Evolutionary conservation across 164 flowering plant species (phyloP), one percentile per base, ranked within the genome.

Genomic region (Nymphaea thermarum): DNA sequence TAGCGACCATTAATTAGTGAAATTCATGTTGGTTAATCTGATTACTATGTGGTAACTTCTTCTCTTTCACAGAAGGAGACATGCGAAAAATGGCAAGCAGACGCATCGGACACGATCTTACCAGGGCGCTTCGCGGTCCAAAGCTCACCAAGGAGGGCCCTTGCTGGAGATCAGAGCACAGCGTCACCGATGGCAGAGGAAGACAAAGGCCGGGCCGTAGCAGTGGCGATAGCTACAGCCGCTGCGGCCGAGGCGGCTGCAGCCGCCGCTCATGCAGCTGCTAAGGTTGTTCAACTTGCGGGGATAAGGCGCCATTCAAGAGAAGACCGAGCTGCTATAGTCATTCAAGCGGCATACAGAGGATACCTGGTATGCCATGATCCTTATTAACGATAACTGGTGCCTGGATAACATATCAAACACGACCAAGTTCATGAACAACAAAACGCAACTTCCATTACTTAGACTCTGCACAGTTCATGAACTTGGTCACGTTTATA

Each of bases 181-280:
- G 88, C 72, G 41, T 63, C 0, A 71, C 64, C 60, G 0, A 81
- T 86, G n/a, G 70, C 63, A 2, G 60, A 75, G 8, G 83, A 84
- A n/a, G 87, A 88, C 60, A 75, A 80, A 18, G 80, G 80, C 65
- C 96, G 86, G 71, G 95, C 99, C 4, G 84, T 88, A 42, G 97
- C 89, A 0, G 88, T 91, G 25, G 97, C 98, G 0, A 78, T 78
- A 53, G 97, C 97, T 0, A 93, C 98, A 4, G 98, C 96, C 3
- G 92, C 89, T 0, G 98, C 97, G 0, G 97, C 98, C 0, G 93
- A 87, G 74, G 94, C 98, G 4, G 96, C 97, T 0, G 91, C 86
- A 61, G 93, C 85, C 6, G 98, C 98, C 8, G 98, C 98, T 15
- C 89, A 89, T 66, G 97, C 96, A 1, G 97, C 98, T 0, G 96